Percentiles rank a stretch among this genome's conserved stretches.
These are phyloP conservation scores for Phialophora verrucosa DNA, from an alignment of 2,329 filamentous ascomycete genomes.

Conservation along the genomic window DNA sequence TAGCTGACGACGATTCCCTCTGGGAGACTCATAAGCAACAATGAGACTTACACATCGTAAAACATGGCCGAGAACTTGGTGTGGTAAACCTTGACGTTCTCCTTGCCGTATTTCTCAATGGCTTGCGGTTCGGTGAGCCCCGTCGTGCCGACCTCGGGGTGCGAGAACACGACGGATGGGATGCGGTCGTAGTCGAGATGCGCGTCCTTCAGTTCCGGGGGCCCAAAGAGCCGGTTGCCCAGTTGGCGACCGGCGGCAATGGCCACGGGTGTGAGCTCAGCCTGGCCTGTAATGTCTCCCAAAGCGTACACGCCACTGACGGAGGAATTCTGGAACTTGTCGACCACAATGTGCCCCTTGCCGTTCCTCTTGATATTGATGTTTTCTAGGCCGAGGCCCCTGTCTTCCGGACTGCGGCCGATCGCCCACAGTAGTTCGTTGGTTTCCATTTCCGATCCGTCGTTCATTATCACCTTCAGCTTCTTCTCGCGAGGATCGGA, in stretches of 20 bases:
- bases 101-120: constrained; percentile 54
- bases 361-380: constrained; percentile 50
- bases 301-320: constrained; percentile 56
- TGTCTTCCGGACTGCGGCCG: constrained; percentile 54
- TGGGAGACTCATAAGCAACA: not conserved
- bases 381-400: constrained; percentile 50
- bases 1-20: not conserved
- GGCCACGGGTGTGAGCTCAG: constrained; percentile 59
- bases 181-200: constrained; percentile 58
- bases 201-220: constrained; percentile 50
- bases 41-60: constrained; percentile 45
- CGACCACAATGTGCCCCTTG: constrained; percentile 52
- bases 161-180: constrained; percentile 59
- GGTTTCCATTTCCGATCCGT: constrained; percentile 52
- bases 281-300: constrained; percentile 58
- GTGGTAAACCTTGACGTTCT: constrained; percentile 58
- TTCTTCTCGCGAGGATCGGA: constrained; percentile 55
- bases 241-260: constrained; percentile 59
- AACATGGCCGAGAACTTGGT: constrained; percentile 58
- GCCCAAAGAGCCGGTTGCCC: constrained; percentile 57
- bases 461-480: constrained; percentile 52
- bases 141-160: constrained; percentile 57
- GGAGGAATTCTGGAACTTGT: constrained; percentile 58
- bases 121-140: constrained; percentile 59
- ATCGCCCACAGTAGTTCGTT: constrained; percentile 60